Conservation (phyloP, 805 yeast species). For the Candida takata region DNA sequence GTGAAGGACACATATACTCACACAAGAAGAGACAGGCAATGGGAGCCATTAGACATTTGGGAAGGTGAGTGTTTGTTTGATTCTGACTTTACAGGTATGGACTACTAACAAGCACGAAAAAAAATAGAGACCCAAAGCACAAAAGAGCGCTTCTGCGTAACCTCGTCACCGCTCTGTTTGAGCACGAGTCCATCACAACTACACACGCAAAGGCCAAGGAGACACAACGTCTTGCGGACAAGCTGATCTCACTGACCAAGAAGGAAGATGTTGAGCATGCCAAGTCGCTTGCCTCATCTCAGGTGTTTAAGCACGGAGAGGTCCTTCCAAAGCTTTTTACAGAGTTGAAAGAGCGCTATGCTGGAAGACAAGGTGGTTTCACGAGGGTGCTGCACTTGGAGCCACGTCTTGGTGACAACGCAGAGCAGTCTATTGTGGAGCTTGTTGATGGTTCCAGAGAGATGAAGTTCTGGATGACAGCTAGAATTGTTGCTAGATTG, state of each 20-base stretch:
- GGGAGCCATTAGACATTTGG: constrained; percentile 21
- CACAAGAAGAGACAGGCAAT: no score
- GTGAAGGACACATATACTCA: no score
- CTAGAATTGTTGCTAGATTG: constrained; percentile 79
- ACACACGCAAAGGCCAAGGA: constrained; percentile 72
- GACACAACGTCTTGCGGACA: constrained; percentile 57
- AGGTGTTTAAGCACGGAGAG: constrained; percentile 40
- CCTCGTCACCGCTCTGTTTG: constrained; percentile 57
- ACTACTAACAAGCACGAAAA: constrained; percentile 8
- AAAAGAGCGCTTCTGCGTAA: constrained; percentile 49
- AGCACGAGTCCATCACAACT: constrained; percentile 65
- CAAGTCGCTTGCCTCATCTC: constrained; percentile 30
- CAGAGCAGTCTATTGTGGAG: constrained; percentile 84
- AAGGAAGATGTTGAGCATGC: constrained; percentile 24
- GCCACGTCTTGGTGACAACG: constrained; percentile 82
- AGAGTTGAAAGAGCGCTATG: constrained; percentile 59
- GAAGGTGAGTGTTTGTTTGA: constrained; percentile 10
- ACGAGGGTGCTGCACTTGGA: constrained; percentile 81
- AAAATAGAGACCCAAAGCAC: constrained; percentile 23
- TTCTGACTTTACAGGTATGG: background rate
- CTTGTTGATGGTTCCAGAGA: constrained; percentile 72
- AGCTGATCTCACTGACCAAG: constrained; percentile 55
- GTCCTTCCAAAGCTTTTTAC: constrained; percentile 59
- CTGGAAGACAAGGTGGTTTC: constrained; percentile 66
- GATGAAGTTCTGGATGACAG: constrained; percentile 67